Evolutionary conservation across 257 asterid genomes (phyloP), one percentile per base, ranked within the genome.

Genomic region (Dorcoceras hygrometricum): DNA sequence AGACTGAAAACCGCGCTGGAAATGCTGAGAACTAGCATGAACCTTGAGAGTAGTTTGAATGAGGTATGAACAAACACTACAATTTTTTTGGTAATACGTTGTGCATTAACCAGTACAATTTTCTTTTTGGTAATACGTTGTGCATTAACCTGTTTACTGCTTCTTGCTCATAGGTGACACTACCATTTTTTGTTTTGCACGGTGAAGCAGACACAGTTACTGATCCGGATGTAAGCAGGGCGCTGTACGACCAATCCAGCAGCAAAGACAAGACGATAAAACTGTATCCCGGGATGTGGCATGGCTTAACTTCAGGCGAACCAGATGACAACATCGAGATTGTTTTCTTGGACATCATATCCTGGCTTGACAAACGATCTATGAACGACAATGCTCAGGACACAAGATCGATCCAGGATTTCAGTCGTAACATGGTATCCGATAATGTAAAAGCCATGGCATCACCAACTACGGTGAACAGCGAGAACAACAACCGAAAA

Each of bases 11-110:
- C 99, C 0, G 99, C 99, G 4, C 75, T 93, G 67, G 99, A 93
- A 78, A 81, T 93, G 97, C 95, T 93, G 26, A 75, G 99, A 69
- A 90, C 99, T 16, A 93, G 99, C 96, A 83, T 88, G 84, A 77
- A 75, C 76, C 97, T 93, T 18, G 99, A 93, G 78, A 83, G 76
- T 60, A 88, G 95, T 57, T 80, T 93, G 76, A 67, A 81, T 28
- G 95, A 93, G 99, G 97, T 93, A 22, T 8, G 2, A 10, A 23
- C 26, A 23, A 0, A 55, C 6, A 7, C 23, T 7, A 23, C 26
- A 20, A 2, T 55, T 22, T 55, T 22, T 22, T 20, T 25, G 4
- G 50, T 2, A 10, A 11, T 39, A 12, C 50, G 12, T 46, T 43
- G 19, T 43, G 53, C 19, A 4, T 16, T 19, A 23, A 48, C 27